Evolutionary conservation across 352 stramenopile genomes (phyloP).

Genomic region (Pythium plurisporium): DNA sequence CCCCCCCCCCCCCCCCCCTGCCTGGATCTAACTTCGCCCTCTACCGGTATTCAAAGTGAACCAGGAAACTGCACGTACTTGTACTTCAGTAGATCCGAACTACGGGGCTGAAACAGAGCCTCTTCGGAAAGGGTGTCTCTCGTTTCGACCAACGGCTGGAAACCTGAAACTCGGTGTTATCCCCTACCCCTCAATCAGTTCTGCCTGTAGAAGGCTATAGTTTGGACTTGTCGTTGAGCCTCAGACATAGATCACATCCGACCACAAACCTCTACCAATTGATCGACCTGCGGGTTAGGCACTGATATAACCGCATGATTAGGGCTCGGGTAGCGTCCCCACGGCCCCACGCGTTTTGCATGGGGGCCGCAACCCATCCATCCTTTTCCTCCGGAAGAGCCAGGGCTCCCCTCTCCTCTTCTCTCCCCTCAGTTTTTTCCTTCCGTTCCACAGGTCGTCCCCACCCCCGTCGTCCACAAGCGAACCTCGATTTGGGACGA

Average conservation of each 20-base stretch:
- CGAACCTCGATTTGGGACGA: neutral
- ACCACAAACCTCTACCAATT: conserved; percentile 2
- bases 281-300: neutral
- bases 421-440: neutral
- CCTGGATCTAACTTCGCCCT: no score
- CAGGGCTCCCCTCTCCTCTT: neutral
- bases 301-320: conserved; percentile 1
- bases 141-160: neutral
- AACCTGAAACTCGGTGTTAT: neutral
- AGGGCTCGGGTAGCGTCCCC: neutral
- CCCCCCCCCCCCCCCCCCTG: no score
- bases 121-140: neutral
- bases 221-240: neutral
- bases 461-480: neutral
- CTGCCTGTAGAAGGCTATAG: neutral
- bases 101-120: neutral
- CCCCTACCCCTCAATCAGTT: conserved; percentile 12
- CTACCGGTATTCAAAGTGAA: no score
- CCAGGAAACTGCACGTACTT: no score
- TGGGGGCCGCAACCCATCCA: conserved; percentile 2
- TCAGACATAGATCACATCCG: neutral
- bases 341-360: no score
- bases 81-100: no score
- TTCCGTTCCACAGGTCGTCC: neutral
- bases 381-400: conserved; percentile 5